phyloP scores from a whole-genome alignment of 2,329 filamentous ascomycete genomes.

The Phialophora expanda region DNA sequence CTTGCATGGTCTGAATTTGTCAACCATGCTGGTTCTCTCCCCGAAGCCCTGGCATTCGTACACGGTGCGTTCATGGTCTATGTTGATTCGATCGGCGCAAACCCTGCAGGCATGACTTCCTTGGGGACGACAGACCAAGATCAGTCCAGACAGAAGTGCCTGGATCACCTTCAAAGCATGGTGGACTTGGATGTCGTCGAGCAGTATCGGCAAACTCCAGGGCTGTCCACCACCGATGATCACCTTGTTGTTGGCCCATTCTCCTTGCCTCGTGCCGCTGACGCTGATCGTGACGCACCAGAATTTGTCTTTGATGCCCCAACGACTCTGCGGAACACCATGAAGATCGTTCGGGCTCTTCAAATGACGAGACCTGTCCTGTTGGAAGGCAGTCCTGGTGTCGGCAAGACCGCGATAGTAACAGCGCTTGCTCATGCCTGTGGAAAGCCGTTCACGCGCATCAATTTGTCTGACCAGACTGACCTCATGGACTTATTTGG shows the following conservation, averaged over 20 bases:
- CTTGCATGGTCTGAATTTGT: slow-evolving; percentile 93
- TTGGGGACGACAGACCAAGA: slow-evolving; percentile 72
- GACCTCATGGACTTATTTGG: slow-evolving; percentile 97
- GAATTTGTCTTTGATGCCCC: slow-evolving; percentile 83
- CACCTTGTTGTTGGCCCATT: slow-evolving; percentile 75
- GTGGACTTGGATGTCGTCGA: slow-evolving; percentile 66
- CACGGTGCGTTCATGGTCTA: slow-evolving; percentile 96
- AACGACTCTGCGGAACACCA: slow-evolving; percentile 86
- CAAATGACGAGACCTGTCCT: slow-evolving; percentile 90
- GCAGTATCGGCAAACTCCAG: slow-evolving; percentile 69
- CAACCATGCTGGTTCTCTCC: slow-evolving; percentile 65
- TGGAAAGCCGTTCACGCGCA: slow-evolving; percentile 82
- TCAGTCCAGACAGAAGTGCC: slow-evolving; percentile 72
- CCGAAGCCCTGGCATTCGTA: slow-evolving; percentile 62
- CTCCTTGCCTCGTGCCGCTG: slow-evolving; percentile 55
- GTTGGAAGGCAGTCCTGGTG: slow-evolving; percentile 94
- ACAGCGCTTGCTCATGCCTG: slow-evolving; percentile 80
- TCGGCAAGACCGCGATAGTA: slow-evolving; percentile 94
- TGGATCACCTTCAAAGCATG: slow-evolving; percentile 72
- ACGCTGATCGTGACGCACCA: slow-evolving; percentile 57
- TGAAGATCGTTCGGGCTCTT: slow-evolving; percentile 86
- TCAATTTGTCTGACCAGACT: slow-evolving; percentile 97
- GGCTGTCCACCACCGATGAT: slow-evolving; percentile 59
- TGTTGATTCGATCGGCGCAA: slow-evolving; percentile 92
- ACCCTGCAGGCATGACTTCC: slow-evolving; percentile 84